These are phyloP conservation scores for Flaveria trinervia DNA, from an alignment of 129 eudicot species.

Conservation along the genomic window DNA sequence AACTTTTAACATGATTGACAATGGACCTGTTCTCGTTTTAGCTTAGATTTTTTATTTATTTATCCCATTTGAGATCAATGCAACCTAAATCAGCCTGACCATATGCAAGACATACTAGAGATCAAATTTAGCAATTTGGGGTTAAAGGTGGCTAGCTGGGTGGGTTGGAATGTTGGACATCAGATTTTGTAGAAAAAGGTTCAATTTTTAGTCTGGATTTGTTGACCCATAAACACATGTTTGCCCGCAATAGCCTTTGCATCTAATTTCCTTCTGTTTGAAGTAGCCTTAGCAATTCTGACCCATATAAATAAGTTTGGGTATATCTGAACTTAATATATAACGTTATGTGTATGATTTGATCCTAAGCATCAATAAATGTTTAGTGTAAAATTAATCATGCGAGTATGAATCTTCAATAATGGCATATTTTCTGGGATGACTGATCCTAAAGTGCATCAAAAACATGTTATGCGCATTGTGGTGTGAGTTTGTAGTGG, in stretches of 20 bases:
- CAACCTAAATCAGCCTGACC: not conserved
- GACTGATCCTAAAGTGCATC: conserved; percentile 53
- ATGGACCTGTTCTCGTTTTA: not conserved
- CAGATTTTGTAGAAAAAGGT: not conserved
- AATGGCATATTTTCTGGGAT: conserved; percentile 60
- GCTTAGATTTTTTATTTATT: not conserved
- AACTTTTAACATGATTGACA: not conserved
- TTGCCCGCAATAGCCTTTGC: conserved; percentile 1
- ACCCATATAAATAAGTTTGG: not conserved
- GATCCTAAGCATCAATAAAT: not conserved
- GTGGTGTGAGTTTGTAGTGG: conserved; percentile 60
- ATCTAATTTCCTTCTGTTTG: not conserved
- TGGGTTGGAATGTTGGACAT: not conserved
- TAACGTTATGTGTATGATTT: conserved; percentile 47
- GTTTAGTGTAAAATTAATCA: too few relatives aligned
- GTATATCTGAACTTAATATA: not conserved
- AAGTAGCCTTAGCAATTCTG: not conserved
- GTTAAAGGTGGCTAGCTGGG: not conserved
- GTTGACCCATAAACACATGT: not conserved
- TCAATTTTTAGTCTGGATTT: not conserved
- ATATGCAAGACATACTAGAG: not conserved
- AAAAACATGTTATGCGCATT: conserved; percentile 44
- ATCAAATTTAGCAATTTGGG: not conserved
- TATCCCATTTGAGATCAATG: not conserved
- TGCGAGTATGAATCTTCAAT: conserved; percentile 48